Evolutionary conservation across 306 rosid species (phyloP).

Genomic region (Ochetophila trinervis): DNA sequence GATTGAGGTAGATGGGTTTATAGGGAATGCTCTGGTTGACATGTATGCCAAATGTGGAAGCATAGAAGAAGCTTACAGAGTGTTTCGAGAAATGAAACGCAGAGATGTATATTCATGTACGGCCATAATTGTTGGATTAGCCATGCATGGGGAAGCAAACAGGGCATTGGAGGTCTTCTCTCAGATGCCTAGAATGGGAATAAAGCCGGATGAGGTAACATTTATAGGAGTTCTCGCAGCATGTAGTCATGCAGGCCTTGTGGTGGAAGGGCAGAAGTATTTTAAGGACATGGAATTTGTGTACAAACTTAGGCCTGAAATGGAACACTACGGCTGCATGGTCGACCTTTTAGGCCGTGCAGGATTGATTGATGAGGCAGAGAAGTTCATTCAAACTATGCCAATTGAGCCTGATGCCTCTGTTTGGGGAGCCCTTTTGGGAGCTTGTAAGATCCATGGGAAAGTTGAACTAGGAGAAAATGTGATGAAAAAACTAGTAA

Average conservation of each 20-base stretch:
- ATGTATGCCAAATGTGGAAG: conserved; percentile 50
- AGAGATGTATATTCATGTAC: conserved; percentile 41
- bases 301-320: conserved; percentile 30
- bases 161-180: conserved; percentile 31
- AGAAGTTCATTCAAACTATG: conserved; percentile 35
- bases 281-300: conserved; percentile 31
- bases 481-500: conserved; percentile 24
- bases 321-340: conserved; percentile 49
- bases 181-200: conserved; percentile 27
- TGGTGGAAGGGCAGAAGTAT: conserved; percentile 34
- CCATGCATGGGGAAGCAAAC: conserved; percentile 39
- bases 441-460: conserved; percentile 45
- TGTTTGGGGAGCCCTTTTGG: conserved; percentile 38
- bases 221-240: conserved; percentile 40
- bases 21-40: conserved; percentile 43
- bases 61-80: conserved; percentile 32
- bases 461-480: conserved; percentile 31
- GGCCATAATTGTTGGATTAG: conserved; percentile 38
- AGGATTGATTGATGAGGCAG: conserved; percentile 31
- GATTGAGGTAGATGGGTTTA: conserved; percentile 33
- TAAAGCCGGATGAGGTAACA: conserved; percentile 42
- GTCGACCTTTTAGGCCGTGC: conserved; percentile 50
- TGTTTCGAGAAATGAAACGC: conserved; percentile 31
- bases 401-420: conserved; percentile 38
- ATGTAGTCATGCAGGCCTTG: conserved; percentile 44